These are phyloP conservation scores for Arthromyces matolae DNA, from an alignment of 768 basidiomycete genomes.

Conservation along the genomic window DNA sequence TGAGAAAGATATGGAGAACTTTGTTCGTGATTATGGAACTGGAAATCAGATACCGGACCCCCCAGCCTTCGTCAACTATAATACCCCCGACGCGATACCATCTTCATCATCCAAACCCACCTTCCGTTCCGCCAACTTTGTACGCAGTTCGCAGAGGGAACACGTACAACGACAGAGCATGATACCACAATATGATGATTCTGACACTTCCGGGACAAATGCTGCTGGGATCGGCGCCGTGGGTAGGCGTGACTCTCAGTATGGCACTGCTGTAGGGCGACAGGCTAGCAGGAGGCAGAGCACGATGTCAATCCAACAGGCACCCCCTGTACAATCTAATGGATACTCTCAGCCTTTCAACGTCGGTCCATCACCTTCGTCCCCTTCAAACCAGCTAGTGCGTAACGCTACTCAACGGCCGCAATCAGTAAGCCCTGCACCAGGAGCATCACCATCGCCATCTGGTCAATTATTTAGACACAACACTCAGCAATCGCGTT, in stretches of 20 bases:
- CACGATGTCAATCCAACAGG: slow-evolving; percentile 16
- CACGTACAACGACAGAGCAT: slow-evolving; percentile 26
- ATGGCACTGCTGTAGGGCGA: slow-evolving; percentile 25
- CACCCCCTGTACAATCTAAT: slow-evolving; percentile 24
- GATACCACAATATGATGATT: slow-evolving; percentile 37
- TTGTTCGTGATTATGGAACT: slow-evolving; percentile 86
- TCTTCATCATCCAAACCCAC: slow-evolving; percentile 54
- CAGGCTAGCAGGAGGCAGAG: slow-evolving; percentile 27
- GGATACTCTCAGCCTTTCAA: slow-evolving; percentile 16
- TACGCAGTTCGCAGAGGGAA: slow-evolving; percentile 40
- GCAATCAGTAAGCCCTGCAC: slow-evolving; percentile 18
- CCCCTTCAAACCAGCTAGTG: slow-evolving; percentile 11
- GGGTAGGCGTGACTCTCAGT: slow-evolving; percentile 31
- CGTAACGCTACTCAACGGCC: slow-evolving; percentile 22
- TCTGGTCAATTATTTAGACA: slow-evolving; percentile 14
- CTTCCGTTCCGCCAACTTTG: slow-evolving; percentile 55
- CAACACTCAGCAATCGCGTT: slow-evolving; percentile 18
- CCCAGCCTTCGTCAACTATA: slow-evolving; percentile 82
- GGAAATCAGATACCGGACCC: slow-evolving; percentile 86
- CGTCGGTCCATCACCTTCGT: slow-evolving; percentile 14
- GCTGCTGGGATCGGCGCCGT: slow-evolving; percentile 68
- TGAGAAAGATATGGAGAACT: slow-evolving; percentile 82
- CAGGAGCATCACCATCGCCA: slow-evolving; percentile 20
- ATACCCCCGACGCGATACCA: slow-evolving; percentile 60
- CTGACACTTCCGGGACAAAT: slow-evolving; percentile 38